Percentiles rank a stretch among this genome's conserved stretches.
These are phyloP conservation scores for Aspergillus felis DNA, from an alignment of 2,329 filamentous ascomycete genomes.

Conservation along the genomic window DNA sequence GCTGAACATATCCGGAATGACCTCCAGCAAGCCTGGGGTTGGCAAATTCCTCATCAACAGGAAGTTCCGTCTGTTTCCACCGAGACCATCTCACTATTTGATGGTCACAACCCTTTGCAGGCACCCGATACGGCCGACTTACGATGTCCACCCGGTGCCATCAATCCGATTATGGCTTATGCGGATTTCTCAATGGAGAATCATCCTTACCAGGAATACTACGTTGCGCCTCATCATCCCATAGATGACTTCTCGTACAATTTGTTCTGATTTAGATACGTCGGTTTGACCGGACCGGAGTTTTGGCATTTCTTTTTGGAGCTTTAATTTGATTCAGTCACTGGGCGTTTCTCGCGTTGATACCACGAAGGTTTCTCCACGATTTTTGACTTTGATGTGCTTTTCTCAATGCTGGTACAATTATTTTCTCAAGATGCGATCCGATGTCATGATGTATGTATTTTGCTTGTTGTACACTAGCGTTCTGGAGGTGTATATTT, in stretches of 20 bases:
- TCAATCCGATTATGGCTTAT: conserved; percentile 67
- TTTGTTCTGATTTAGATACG: conserved; percentile 12
- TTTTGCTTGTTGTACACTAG: background rate
- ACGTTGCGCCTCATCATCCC: conserved; percentile 59
- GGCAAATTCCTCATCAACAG: conserved; percentile 46
- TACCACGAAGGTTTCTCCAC: background rate
- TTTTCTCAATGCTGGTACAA: background rate
- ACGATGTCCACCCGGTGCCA: conserved; percentile 44
- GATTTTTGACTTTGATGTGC: background rate
- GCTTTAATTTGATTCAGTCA: background rate
- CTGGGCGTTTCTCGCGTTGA: background rate
- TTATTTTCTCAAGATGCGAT: background rate
- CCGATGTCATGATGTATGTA: background rate
- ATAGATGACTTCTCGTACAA: conserved; percentile 24
- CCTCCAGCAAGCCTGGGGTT: conserved; percentile 74
- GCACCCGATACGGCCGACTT: conserved; percentile 23
- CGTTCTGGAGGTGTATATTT: background rate
- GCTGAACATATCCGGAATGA: conserved; percentile 68
- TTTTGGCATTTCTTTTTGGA: background rate
- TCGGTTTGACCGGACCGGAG: background rate
- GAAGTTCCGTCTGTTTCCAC: conserved; percentile 15
- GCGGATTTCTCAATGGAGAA: conserved; percentile 75
- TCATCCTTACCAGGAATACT: conserved; percentile 77
- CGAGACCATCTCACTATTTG: conserved; percentile 12
- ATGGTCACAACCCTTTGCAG: conserved; percentile 9